Percentiles rank a stretch among this genome's conserved stretches.
phyloP scores from a whole-genome alignment of 1,139 yeast species.

The Hyphopichia buzzinii region DNA sequence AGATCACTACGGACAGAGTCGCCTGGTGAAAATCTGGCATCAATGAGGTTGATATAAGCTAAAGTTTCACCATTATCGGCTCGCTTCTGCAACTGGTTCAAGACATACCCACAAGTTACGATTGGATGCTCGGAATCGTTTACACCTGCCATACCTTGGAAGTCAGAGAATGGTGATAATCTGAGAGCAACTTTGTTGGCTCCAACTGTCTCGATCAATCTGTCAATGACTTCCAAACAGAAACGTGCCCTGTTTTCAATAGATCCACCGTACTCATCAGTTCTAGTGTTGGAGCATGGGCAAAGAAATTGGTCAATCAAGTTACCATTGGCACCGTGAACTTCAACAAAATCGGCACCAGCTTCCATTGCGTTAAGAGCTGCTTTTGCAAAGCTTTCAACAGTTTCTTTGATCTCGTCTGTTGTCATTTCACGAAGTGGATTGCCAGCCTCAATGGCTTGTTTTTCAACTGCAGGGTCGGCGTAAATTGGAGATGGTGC shows the following conservation, averaged over 20 bases:
- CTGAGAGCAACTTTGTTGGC: constrained; percentile 53
- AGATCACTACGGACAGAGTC: constrained; percentile 14
- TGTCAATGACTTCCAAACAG: constrained; percentile 53
- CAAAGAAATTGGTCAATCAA: constrained; percentile 37
- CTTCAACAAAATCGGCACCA: constrained; percentile 43
- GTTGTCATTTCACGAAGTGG: constrained; percentile 32
- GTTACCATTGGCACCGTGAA: constrained; percentile 50
- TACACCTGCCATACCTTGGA: constrained; percentile 38
- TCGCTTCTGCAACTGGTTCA: constrained; percentile 35
- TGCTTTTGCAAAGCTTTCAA: constrained; percentile 28
- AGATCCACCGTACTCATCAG: constrained; percentile 34
- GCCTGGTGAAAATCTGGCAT: constrained; percentile 25
- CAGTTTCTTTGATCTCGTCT: constrained; percentile 37
- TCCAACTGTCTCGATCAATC: constrained; percentile 37
- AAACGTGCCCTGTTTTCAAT: constrained; percentile 61
- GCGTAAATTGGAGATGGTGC: constrained; percentile 25
- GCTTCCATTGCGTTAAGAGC: constrained; percentile 41
- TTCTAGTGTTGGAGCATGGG: constrained; percentile 49
- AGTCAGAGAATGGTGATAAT: constrained; percentile 56
- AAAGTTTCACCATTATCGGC: constrained; percentile 35
- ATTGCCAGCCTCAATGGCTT: constrained; percentile 8
- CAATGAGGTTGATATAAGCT: constrained; percentile 55
- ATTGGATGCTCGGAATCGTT: constrained; percentile 36
- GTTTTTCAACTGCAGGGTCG: constrained; percentile 11
- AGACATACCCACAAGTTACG: constrained; percentile 33